Percentiles rank a stretch among this genome's conserved stretches.
These are phyloP conservation scores for Chaetothyriales sp. DNA, from an alignment of 2,329 filamentous ascomycete genomes.

Conservation along the genomic window DNA sequence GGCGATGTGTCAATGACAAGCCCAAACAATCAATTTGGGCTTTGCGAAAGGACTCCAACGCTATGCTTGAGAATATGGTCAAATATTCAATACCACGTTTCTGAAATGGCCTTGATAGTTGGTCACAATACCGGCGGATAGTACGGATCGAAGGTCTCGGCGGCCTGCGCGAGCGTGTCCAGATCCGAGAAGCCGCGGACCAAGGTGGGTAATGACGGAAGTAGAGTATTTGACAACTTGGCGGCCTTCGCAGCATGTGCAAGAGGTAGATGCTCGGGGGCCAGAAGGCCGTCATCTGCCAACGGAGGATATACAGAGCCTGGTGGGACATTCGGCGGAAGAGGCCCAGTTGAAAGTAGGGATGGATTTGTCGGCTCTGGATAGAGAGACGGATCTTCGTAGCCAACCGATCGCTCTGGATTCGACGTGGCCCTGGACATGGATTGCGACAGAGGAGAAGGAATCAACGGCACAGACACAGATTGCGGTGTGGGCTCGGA, in stretches of 20 bases:
- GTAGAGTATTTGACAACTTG: constrained; percentile 1
- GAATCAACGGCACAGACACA: constrained; percentile 7
- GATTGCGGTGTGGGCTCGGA: background rate
- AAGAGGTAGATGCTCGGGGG: background rate
- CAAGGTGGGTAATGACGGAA: constrained; percentile 10
- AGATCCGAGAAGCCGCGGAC: constrained; percentile 18
- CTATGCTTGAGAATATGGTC: background rate
- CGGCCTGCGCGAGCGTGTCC: constrained; percentile 19
- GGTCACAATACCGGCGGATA: constrained; percentile 4
- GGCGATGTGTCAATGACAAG: background rate
- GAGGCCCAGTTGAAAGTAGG: constrained; percentile 12
- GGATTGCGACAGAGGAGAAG: constrained; percentile 15
- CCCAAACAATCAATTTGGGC: background rate
- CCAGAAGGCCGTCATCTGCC: constrained; percentile 11
- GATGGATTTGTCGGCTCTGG: constrained; percentile 6
- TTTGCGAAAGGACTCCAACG: background rate
- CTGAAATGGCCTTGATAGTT: background rate
- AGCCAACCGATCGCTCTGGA: constrained; percentile 12
- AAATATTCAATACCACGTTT: background rate
- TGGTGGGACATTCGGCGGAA: constrained; percentile 12
- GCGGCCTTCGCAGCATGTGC: background rate
- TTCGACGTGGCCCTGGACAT: constrained; percentile 13
- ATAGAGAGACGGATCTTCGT: constrained; percentile 11
- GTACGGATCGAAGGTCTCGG: constrained; percentile 16
- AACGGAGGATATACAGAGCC: constrained; percentile 16